These are phyloP conservation scores for Diaporthe sp. DNA, from an alignment of 2,329 filamentous ascomycete genomes.

Conservation along the genomic window DNA sequence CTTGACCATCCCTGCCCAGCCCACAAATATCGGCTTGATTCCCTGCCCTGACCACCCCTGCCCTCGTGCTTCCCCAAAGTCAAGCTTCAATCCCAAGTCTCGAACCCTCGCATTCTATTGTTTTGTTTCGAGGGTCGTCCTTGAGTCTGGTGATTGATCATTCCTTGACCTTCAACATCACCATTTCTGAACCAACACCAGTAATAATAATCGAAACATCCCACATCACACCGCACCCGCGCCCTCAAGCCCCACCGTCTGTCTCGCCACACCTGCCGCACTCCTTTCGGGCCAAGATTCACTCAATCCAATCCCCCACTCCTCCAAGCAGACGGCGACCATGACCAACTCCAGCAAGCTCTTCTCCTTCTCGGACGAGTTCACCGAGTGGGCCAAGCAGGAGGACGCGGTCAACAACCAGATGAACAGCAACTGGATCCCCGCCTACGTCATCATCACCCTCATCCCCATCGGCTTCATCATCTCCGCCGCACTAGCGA, in stretches of 20 bases:
- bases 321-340: not conserved
- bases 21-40: slow-evolving; percentile 25
- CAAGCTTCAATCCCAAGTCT: slow-evolving; percentile 3
- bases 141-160: not conserved
- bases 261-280: slow-evolving; percentile 2
- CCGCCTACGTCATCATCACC: slow-evolving; percentile 34
- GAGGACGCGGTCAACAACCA: slow-evolving; percentile 32
- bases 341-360: slow-evolving; percentile 24
- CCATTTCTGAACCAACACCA: not conserved
- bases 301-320: not conserved
- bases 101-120: not conserved
- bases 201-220: not conserved
- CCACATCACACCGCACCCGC: not conserved
- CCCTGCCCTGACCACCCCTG: slow-evolving; percentile 6
- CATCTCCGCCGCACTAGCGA: not conserved
- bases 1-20: slow-evolving; percentile 14
- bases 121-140: slow-evolving; percentile 10
- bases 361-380: slow-evolving; percentile 35
- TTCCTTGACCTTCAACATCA: not conserved
- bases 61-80: not conserved
- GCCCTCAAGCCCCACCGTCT: not conserved
- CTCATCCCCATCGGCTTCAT: slow-evolving; percentile 35
- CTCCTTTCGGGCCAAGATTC: not conserved
- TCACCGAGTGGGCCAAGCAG: slow-evolving; percentile 30
- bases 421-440: slow-evolving; percentile 33